Percentiles rank a stretch among this genome's conserved stretches.
Evolutionary conservation across 2,329 filamentous ascomycete genomes (phyloP).

Genomic region (Blastomyces percursus): DNA sequence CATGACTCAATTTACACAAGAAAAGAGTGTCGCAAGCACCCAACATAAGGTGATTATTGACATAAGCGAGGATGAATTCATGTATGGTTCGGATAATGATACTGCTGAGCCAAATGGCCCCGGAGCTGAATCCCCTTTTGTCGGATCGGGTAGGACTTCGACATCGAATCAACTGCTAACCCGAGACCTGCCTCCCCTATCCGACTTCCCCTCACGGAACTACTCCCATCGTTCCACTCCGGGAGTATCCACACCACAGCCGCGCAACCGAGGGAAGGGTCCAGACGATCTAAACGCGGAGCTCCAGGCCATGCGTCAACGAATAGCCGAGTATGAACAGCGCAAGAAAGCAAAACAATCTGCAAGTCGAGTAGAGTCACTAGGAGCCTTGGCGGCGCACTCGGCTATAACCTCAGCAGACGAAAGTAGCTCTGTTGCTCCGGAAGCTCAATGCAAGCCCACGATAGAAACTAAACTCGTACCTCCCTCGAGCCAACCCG

Average conservation of each 20-base stretch:
- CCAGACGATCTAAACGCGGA: conserved; percentile 37
- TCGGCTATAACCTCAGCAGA: conserved; percentile 16
- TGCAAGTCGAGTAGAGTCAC: conserved; percentile 28
- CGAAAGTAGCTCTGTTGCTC: conserved; percentile 3
- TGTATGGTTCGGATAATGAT: conserved; percentile 13
- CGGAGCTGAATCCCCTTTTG: conserved; percentile 19
- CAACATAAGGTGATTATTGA: conserved; percentile 66
- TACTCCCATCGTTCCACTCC: conserved; percentile 32
- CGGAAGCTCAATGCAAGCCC: not conserved
- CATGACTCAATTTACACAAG: conserved; percentile 55
- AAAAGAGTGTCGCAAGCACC: conserved; percentile 29
- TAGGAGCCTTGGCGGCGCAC: conserved; percentile 20
- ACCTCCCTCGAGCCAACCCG: not conserved
- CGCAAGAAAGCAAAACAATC: conserved; percentile 29
- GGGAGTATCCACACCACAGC: conserved; percentile 27
- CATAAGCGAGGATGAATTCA: conserved; percentile 60
- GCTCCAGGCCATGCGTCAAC: conserved; percentile 38
- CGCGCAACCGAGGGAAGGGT: conserved; percentile 27
- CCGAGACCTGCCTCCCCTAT: conserved; percentile 38
- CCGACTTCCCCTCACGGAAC: conserved; percentile 39
- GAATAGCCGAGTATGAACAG: conserved; percentile 41
- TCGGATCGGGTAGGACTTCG: conserved; percentile 5
- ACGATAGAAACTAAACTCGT: not conserved
- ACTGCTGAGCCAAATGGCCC: conserved; percentile 10
- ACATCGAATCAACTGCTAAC: conserved; percentile 27